Evolutionary conservation across 345 rosid genomes (phyloP).

Genomic region (Bretschneidera sinensis): DNA sequence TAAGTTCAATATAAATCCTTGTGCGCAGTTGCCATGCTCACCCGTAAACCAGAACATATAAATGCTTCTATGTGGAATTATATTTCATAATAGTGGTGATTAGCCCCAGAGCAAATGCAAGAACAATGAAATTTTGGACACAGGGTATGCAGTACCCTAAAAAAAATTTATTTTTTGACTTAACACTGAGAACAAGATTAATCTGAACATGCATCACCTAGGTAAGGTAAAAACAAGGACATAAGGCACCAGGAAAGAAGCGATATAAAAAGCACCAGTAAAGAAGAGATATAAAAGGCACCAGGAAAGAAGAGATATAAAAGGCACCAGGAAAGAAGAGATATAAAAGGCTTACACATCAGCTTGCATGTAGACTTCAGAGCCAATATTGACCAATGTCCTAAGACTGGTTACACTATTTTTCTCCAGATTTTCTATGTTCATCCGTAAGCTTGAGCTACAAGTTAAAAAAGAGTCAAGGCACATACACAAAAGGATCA

Average conservation of each 20-base stretch:
- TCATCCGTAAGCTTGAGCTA: slow-evolving; percentile 81
- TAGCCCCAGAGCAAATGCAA: background rate
- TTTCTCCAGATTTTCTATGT: slow-evolving; percentile 64
- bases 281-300: too few species aligned
- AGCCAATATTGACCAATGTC: slow-evolving; percentile 91
- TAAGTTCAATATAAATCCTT: background rate
- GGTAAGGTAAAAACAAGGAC: slow-evolving; percentile 2
- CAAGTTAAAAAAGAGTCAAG: slow-evolving; percentile 15
- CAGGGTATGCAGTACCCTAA: background rate
- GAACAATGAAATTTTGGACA: background rate
- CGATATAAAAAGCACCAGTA: too few species aligned
- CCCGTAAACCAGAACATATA: background rate
- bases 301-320: background rate
- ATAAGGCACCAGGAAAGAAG: too few species aligned
- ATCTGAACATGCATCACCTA: slow-evolving; percentile 5
- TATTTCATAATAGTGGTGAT: too few species aligned
- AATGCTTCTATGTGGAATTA: background rate
- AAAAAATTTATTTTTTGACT: too few species aligned
- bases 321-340: slow-evolving; percentile 4
- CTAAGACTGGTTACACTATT: slow-evolving; percentile 79
- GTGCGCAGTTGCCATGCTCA: background rate
- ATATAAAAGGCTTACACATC: slow-evolving; percentile 56
- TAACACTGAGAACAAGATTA: background rate
- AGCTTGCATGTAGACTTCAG: slow-evolving; percentile 93
- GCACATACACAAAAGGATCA: slow-evolving; percentile 3